These are phyloP conservation scores for Melastoma malabathricum DNA, from an alignment of 345 rosid genomes.

Conservation along the genomic window DNA sequence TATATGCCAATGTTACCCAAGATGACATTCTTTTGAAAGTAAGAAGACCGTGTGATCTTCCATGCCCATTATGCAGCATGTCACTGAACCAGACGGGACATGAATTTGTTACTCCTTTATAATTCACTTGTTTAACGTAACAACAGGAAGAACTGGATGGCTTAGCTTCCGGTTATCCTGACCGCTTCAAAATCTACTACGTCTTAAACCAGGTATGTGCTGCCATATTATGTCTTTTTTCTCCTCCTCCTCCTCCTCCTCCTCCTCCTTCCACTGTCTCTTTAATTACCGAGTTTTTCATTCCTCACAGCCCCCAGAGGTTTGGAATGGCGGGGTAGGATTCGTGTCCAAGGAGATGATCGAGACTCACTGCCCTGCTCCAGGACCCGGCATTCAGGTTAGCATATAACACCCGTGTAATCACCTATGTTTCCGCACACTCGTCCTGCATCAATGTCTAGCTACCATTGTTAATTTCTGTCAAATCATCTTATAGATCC, in stretches of 20 bases:
- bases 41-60: neutral
- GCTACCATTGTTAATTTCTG: too few species aligned
- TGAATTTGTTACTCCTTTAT: neutral
- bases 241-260: too few species aligned
- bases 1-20: conserved; percentile 74
- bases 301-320: conserved; percentile 65
- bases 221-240: too few species aligned
- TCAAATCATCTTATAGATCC: conserved; percentile 25
- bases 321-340: conserved; percentile 86
- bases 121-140: neutral
- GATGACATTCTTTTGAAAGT: conserved; percentile 97
- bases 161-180: conserved; percentile 52
- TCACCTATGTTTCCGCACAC: too few species aligned
- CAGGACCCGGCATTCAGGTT: conserved; percentile 63
- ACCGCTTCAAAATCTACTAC: conserved; percentile 56
- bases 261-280: too few species aligned
- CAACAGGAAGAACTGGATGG: conserved; percentile 73
- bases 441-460: too few species aligned
- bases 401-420: too few species aligned
- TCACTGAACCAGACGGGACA: too few species aligned
- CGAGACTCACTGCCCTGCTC: conserved; percentile 64
- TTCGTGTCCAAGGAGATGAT: conserved; percentile 89
- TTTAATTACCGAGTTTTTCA: too few species aligned
- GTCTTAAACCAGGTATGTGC: conserved; percentile 75
- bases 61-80: too few species aligned